phyloP scores from a whole-genome alignment of 1,284 basidiomycete species.

The Hypsizygus ulmarius region DNA sequence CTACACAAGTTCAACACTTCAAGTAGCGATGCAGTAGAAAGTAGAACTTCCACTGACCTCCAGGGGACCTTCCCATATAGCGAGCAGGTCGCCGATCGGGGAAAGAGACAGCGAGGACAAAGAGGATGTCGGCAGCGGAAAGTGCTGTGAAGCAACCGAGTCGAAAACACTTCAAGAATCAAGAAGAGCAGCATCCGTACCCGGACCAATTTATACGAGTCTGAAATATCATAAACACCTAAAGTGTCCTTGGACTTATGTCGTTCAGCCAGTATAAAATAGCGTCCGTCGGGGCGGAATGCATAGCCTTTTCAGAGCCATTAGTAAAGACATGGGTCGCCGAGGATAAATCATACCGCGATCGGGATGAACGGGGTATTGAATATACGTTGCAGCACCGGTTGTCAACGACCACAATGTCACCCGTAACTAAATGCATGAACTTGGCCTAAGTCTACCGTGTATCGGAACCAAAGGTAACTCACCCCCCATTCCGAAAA shows the following conservation, averaged over 20 bases:
- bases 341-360: conserved; percentile 45
- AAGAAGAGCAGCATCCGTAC: conserved; percentile 41
- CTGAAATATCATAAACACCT: conserved; percentile 75
- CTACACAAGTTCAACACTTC: conserved; percentile 39
- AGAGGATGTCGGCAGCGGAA: conserved; percentile 74
- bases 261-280: conserved; percentile 79
- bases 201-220: conserved; percentile 70
- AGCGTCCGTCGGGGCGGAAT: conserved; percentile 76
- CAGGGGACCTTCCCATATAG: conserved; percentile 79
- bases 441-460: neutral
- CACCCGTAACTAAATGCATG: conserved; percentile 60
- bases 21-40: neutral
- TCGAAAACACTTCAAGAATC: conserved; percentile 9
- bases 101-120: conserved; percentile 77
- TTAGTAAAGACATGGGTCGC: neutral
- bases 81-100: conserved; percentile 77
- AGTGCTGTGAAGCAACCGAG: conserved; percentile 53
- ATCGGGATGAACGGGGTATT: conserved; percentile 76
- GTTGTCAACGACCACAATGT: conserved; percentile 77
- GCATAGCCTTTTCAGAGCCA: conserved; percentile 55
- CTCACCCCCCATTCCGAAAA: conserved; percentile 88
- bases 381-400: conserved; percentile 70
- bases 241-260: conserved; percentile 84
- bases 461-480: conserved; percentile 19
- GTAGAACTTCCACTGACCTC: conserved; percentile 49